Evolutionary conservation across 2,329 filamentous ascomycete species (phyloP).

Genomic region (Ceratocystis smalleyi): DNA sequence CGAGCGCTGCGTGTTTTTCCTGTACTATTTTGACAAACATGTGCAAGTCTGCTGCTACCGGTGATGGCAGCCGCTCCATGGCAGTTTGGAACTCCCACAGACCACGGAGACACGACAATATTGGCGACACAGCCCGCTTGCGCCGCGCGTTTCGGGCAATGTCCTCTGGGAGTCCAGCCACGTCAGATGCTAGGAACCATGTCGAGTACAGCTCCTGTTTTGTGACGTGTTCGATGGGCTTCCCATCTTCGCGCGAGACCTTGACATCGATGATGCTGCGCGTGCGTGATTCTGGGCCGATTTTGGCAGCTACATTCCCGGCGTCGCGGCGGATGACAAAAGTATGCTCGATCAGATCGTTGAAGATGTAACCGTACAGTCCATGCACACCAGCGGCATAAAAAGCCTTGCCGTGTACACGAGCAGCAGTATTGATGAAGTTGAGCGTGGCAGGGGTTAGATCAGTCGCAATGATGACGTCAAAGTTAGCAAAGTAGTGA

Average conservation of each 20-base stretch:
- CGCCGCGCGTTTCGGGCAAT: conserved; percentile 51
- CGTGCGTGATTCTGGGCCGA: conserved; percentile 57
- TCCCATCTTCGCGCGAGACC: conserved; percentile 49
- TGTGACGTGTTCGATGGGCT: conserved; percentile 68
- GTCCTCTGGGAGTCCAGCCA: conserved; percentile 51
- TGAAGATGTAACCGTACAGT: conserved; percentile 91
- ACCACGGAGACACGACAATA: conserved; percentile 73
- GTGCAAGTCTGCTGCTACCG: conserved; percentile 29
- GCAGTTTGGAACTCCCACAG: conserved; percentile 66
- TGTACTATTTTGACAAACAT: conserved; percentile 64
- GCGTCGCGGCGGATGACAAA: conserved; percentile 77
- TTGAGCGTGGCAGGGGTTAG: conserved; percentile 59
- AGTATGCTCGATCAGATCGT: conserved; percentile 78
- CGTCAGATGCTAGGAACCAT: conserved; percentile 64
- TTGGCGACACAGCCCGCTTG: conserved; percentile 56
- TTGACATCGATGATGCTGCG: conserved; percentile 58
- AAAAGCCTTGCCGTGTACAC: conserved; percentile 38
- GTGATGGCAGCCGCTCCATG: conserved; percentile 33
- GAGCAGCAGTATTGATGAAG: conserved; percentile 72
- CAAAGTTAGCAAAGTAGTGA: conserved; percentile 63
- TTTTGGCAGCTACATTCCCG: conserved; percentile 52
- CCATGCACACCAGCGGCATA: conserved; percentile 28
- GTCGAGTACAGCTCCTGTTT: conserved; percentile 87
- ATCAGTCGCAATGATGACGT: conserved; percentile 81
- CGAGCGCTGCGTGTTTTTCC: conserved; percentile 60